Base-by-base conservation (phyloP, 805 yeast genomes). In the Candida methanosorbosa region DNA sequence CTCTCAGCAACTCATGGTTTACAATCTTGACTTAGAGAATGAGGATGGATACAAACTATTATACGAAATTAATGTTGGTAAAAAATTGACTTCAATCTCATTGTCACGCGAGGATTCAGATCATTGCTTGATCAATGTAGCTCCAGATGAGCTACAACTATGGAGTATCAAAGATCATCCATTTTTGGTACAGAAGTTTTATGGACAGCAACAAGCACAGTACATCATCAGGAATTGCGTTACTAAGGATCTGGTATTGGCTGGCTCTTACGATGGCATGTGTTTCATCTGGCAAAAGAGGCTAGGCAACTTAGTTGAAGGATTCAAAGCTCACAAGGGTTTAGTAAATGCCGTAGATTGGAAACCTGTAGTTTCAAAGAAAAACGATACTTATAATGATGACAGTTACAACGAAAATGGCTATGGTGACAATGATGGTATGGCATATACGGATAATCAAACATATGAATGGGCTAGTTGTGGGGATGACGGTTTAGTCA, bases 251-350 rank as follows among this genome's bases (percentile, higher is more conserved):
- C 61, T 83, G 33, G 71, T 85, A 0, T 59, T 80, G n/a, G 75
- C 86, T 43, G 95, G 96, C 1, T 75, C 88, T 30, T 94, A 83
- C 49, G 94, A 87, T 54, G 86, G 86, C 0, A 64, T 70, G 35
- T 67, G 84, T 4, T 85, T 78, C 51, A 63, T 87, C 2, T 86
- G 95, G 94, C 82, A 82, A 48, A 65, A 79, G 16, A 66, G 68
- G 32, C 77, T 77, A 18, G 87, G 92, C 5, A 77, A 78, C 38
- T 63, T 84, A 18, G 59, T 87, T 4, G 68, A 70, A 4, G 62
- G 74, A 12, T 58, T 82, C 16, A 64, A 71, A 28, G 90, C 78
- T 2, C 94, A 84, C 52, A 54, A 55, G 9, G 75, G 75, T 0
- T 61, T 75, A 39, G 82, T 90, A 43, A 87, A 84, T 51, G 75